Evolutionary conservation across 805 yeast genomes (phyloP), one percentile per base, ranked within the genome.

Genomic region (Ogataea siamensis): DNA sequence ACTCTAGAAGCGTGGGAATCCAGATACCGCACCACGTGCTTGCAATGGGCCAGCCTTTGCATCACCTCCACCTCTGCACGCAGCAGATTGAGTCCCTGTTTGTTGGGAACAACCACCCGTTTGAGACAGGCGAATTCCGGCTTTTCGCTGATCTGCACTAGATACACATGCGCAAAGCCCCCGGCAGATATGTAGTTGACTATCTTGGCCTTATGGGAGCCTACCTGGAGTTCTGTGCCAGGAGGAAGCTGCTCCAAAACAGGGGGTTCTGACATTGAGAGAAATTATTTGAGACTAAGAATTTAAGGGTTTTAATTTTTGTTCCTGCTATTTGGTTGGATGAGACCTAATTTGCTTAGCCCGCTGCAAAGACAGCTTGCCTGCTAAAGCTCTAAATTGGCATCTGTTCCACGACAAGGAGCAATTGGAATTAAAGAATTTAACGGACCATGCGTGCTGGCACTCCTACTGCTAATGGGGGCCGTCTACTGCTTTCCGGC

Each of bases 131-230:
- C 87, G 20, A 70, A 59, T 37, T 51, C 48, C 42, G 83, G 80
- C 10, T 68, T 62, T 16, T 30, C 35, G 30, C 32, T 28, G 49
- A 78, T 77, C 42, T 62, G 64, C 12, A 82, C 91, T 23, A 72
- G 68, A 58, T 85, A 85, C 13, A 85, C 83, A 45, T 83, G 87
- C 4, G 94, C 91, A 67, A 81, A 85, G 4, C 93, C 94, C 42
- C 87, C 84, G 53, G 58, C 64, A 6, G 64, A 58, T 8, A 75
- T 59, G 53, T 72, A 75, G 39, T 72, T 66, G 37, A 63, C 63
- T 42, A 74, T 70, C 6, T 60, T 54, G 12, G 68, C 63, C n/a
- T 52, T 49, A 54, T 75, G 80, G 19, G 69, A 53, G 7, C 81
- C 81, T 19, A 75, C 80, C 1, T 66, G 59, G 32, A 75, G 62